Evolutionary conservation across 75 land plant genomes (phyloP).

Genomic region (Adiantum capillusveneris): DNA sequence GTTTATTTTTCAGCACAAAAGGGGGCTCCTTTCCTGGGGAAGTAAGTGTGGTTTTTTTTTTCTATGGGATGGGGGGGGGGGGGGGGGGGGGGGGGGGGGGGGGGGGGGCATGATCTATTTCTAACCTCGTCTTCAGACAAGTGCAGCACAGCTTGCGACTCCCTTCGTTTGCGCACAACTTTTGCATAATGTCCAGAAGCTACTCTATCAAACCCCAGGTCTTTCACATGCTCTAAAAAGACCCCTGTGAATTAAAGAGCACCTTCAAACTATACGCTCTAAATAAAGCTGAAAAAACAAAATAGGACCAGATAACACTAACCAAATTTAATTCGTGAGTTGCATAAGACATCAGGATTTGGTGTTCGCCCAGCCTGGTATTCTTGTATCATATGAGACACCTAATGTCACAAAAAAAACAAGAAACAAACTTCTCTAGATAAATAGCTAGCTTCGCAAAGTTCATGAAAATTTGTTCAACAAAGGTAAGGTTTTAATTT

Average conservation of each 20-base stretch:
- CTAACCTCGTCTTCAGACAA: constrained; percentile 75
- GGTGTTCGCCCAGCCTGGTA: constrained; percentile 89
- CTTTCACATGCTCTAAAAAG: constrained; percentile 75
- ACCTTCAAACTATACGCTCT: too few species aligned
- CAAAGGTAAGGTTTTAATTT: too few species aligned
- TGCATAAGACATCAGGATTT: constrained; percentile 97
- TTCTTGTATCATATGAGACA: constrained; percentile 80
- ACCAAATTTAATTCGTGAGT: constrained; percentile 97
- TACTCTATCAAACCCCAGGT: constrained; percentile 69
- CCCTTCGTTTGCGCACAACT: constrained; percentile 27
- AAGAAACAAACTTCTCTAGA: not conserved
- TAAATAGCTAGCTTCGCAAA: not conserved
- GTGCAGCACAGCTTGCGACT: constrained; percentile 23
- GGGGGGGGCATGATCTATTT: too few species aligned
- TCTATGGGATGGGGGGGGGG: too few species aligned
- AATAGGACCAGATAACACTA: too few species aligned
- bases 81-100: too few species aligned
- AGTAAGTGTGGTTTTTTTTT: too few species aligned
- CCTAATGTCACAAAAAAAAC: constrained; percentile 31
- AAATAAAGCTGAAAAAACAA: too few species aligned
- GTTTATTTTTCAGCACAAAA: too few species aligned
- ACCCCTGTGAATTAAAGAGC: constrained; percentile 60
- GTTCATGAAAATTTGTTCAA: too few species aligned
- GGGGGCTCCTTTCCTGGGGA: too few species aligned
- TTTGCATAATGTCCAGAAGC: constrained; percentile 99